phyloP scores from a whole-genome alignment of 768 basidiomycete species.

The Leccinellum luteum region DNA sequence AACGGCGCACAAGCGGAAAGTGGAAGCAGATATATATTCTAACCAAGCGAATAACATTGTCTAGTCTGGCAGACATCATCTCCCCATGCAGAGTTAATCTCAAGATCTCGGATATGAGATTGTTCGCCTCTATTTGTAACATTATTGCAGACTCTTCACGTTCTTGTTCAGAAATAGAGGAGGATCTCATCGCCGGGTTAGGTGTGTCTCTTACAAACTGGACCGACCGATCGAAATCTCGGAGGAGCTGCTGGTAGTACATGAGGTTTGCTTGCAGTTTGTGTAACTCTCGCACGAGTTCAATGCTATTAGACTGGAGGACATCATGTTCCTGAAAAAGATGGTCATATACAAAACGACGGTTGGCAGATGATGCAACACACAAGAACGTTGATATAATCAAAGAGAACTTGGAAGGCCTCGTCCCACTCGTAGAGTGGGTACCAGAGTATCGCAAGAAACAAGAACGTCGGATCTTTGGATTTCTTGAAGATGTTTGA shows the following conservation, averaged over 20 bases:
- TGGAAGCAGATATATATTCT: not conserved
- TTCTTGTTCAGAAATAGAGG: conserved; percentile 12
- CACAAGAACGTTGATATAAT: conserved; percentile 51
- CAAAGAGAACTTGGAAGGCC: conserved; percentile 47
- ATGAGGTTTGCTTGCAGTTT: conserved; percentile 53
- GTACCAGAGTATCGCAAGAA: conserved; percentile 52
- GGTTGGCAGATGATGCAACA: not conserved
- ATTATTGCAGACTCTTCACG: conserved; percentile 27
- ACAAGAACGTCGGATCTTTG: conserved; percentile 32
- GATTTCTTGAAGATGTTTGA: conserved; percentile 26
- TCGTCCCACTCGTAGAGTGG: conserved; percentile 64
- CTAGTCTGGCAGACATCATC: conserved; percentile 22
- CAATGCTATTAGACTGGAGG: conserved; percentile 39
- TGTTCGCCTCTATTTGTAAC: conserved; percentile 40
- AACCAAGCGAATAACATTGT: conserved; percentile 27
- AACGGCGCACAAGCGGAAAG: not conserved
- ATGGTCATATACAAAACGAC: not conserved
- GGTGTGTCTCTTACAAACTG: conserved; percentile 47
- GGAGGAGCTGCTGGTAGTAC: conserved; percentile 51
- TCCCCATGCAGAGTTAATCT: conserved; percentile 36
- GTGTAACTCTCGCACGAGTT: conserved; percentile 53
- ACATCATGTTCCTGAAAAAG: conserved; percentile 43
- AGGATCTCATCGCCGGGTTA: conserved; percentile 45
- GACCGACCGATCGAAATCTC: conserved; percentile 52
- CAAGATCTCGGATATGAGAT: conserved; percentile 47